Evolutionary conservation across 2,329 filamentous ascomycete species (phyloP).

Genomic region (Colletotrichum cereale): DNA sequence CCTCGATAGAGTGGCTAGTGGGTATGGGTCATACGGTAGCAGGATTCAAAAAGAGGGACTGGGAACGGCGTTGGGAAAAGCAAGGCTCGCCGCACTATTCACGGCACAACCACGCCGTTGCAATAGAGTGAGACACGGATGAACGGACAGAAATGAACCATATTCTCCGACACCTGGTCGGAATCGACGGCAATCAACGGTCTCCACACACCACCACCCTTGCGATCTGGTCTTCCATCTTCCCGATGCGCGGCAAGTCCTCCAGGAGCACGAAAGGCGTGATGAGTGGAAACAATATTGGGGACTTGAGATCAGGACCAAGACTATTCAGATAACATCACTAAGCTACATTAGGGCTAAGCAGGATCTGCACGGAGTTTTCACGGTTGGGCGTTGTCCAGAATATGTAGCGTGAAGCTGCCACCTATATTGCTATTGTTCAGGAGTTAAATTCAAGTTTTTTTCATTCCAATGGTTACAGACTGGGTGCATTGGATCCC

Average conservation of each 20-base stretch:
- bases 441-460: background rate
- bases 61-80: background rate
- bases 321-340: background rate
- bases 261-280: background rate
- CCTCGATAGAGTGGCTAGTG: background rate
- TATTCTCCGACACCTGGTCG: background rate
- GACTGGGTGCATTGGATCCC: background rate
- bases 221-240: background rate
- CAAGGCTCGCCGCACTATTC: background rate
- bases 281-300: background rate
- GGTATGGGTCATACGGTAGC: background rate
- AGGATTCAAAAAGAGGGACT: background rate
- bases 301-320: background rate
- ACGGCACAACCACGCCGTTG: slow-evolving; percentile 26
- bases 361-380: slow-evolving; percentile 13
- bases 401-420: slow-evolving; percentile 10
- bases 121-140: background rate
- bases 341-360: slow-evolving; percentile 8
- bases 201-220: background rate
- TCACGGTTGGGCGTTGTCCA: slow-evolving; percentile 11
- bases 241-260: background rate
- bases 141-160: background rate
- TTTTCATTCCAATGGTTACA: background rate
- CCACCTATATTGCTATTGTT: slow-evolving; percentile 12
- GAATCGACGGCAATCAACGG: slow-evolving; percentile 10